Percentiles rank a stretch among this genome's conserved stretches.
phyloP scores from a whole-genome alignment of 768 basidiomycete species.

The Hygrocybe coccinea region DNA sequence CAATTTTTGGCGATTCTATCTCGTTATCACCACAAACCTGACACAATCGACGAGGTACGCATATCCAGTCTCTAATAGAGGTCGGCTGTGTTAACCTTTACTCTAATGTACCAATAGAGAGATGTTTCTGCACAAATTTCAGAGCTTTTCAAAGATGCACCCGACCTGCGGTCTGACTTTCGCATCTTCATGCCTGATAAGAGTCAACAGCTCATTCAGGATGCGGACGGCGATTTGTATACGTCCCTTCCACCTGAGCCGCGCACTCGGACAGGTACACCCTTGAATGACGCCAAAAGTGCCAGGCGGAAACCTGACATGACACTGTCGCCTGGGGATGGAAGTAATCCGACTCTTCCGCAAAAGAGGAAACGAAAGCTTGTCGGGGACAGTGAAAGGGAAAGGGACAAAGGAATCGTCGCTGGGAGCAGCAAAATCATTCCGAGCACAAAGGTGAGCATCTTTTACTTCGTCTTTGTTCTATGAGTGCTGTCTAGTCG shows the following conservation, averaged over 20 bases:
- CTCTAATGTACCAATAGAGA: constrained; percentile 34
- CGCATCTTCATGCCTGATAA: constrained; percentile 69
- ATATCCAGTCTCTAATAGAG: not conserved
- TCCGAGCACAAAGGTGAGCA: constrained; percentile 37
- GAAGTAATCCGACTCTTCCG: constrained; percentile 38
- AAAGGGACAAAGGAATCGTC: constrained; percentile 28
- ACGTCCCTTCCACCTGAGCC: not conserved
- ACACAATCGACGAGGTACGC: constrained; percentile 56
- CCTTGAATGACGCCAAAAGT: constrained; percentile 34
- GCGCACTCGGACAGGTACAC: constrained; percentile 35
- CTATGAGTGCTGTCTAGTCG: too few relatives aligned
- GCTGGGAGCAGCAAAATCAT: constrained; percentile 14
- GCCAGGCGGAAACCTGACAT: constrained; percentile 25
- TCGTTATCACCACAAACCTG: constrained; percentile 54
- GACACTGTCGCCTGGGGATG: constrained; percentile 39
- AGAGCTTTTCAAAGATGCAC: constrained; percentile 66
- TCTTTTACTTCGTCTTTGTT: constrained; percentile 19
- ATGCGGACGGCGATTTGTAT: constrained; percentile 19
- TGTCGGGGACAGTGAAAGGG: constrained; percentile 45
- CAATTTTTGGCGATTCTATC: constrained; percentile 75
- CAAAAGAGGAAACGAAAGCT: constrained; percentile 68
- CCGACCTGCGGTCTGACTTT: constrained; percentile 70
- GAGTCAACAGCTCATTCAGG: constrained; percentile 47
- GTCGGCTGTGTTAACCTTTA: constrained; percentile 3
- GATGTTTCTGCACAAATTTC: constrained; percentile 69